Conservation (phyloP, 169 alveolate species). For the Condylostoma magnum region DNA sequence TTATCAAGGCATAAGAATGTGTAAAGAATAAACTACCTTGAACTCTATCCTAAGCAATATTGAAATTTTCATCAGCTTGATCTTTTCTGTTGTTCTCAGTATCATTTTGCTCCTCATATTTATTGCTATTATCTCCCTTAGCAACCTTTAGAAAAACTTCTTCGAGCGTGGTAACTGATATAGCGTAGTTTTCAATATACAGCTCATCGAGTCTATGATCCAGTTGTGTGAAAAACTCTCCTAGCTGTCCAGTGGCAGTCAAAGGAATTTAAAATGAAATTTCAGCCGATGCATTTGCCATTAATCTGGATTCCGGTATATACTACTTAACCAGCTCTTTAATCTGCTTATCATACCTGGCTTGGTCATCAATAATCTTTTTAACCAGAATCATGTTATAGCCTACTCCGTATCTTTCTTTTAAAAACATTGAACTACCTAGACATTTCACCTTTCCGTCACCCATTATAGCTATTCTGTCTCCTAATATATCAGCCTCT, state of each 20-base stretch:
- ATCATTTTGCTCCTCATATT: neutral
- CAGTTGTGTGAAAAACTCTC: constrained; percentile 62
- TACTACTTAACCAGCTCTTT: neutral
- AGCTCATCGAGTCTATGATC: constrained; percentile 51
- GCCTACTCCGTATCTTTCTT: constrained; percentile 76
- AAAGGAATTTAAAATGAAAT: constrained; percentile 57
- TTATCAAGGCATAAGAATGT: constrained; percentile 44
- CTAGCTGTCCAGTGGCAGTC: constrained; percentile 40
- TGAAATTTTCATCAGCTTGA: neutral
- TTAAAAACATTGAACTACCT: constrained; percentile 75
- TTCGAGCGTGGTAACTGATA: constrained; percentile 86
- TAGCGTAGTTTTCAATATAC: constrained; percentile 68
- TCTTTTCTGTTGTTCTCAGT: neutral
- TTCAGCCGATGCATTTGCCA: constrained; percentile 10
- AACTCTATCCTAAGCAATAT: neutral
- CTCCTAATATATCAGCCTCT: constrained; percentile 78
- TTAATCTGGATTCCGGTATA: constrained; percentile 2
- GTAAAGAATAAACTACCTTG: constrained; percentile 25
- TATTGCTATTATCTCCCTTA: constrained; percentile 8
- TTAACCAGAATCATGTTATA: constrained; percentile 20
- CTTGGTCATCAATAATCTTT: constrained; percentile 19
- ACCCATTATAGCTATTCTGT: constrained; percentile 76
- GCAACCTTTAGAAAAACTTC: constrained; percentile 86
- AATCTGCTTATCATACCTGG: neutral
- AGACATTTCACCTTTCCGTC: constrained; percentile 66